Evolutionary conservation across 2,329 filamentous ascomycete genomes (phyloP), one percentile per base, ranked within the genome.

Genomic region (Talaromyces marneffei): DNA sequence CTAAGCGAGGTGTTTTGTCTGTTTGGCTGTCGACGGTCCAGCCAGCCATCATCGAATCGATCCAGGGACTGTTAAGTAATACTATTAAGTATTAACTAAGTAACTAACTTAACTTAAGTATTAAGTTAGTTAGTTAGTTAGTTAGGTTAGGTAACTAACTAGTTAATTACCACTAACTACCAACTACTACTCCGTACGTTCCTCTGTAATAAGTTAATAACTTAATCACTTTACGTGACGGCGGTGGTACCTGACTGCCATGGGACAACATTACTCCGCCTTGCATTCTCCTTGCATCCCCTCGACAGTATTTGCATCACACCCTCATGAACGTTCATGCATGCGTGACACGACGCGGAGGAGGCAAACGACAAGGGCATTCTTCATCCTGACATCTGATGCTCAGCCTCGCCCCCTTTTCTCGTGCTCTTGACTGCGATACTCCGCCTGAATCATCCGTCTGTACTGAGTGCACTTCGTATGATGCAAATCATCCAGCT

Each of bases 201-300:
- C n/a, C n/a, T n/a, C n/a, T n/a, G n/a, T n/a, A n/a, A n/a, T n/a
- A n/a, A n/a, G n/a, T n/a, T n/a, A n/a, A n/a, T n/a, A n/a, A n/a
- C n/a, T n/a, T n/a, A n/a, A n/a, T n/a, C n/a, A n/a, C n/a, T n/a
- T n/a, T 14, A 10, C 20, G 23, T 27, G 14, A 44, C 54, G 18
- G 23, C 16, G 14, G 33, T 39, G 18, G 55, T 57, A 27, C 42
- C 55, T 48, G 55, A 14, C 54, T 48, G 25, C 46, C 25, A 57
- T 29, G 37, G 55, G 55, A 29, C 31, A 58, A 48, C 42, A 48
- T 58, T 58, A 58, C 56, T 58, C 56, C 56, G 42, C 31, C 16
- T 46, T 46, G 55, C 55, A 27, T 25, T 23, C 27, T 50, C 46
- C 42, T n/a, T 46, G 23, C 42, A 10, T 20, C 14, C 16, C 20